Evolutionary conservation across 306 rosid genomes (phyloP), one percentile per base, ranked within the genome.

Genomic region (Datisca glomerata): DNA sequence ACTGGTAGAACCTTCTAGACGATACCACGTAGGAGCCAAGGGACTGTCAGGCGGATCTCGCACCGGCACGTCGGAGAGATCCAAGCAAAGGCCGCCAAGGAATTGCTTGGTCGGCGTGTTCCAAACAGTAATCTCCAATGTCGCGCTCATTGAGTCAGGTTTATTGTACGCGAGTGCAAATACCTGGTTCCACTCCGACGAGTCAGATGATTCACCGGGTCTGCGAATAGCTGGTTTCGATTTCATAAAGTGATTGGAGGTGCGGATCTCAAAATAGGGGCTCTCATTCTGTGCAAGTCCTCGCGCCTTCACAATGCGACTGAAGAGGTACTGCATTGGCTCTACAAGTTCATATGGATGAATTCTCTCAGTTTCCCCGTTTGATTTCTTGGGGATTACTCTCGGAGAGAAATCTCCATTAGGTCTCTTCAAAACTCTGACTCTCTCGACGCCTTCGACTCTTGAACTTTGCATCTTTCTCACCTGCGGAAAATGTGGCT

Each of bases 341-440:
- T 89, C 98, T 6, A 89, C 98, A 18, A 89, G 68, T 60, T 64
- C 86, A 47, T 57, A 73, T 0, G 91, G 97, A 50, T 78, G 98
- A 21, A 72, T 63, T 33, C 84, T 64, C 35, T 83, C 97, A 0
- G 54, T 31, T 11, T 57, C 65, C 3, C 34, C 41, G 5, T 17
- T 8, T 18, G 44, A 39, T 57, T 71, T 79, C 1, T 64, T 63
- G 7, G 70, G 20, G 10, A 89, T 89, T 21, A 68, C 72, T 14
- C 67, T 77, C 0, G 95, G 95, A 6, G 84, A 57, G 63, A 54
- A 84, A 27, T 80, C 98, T 18, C 75, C 63, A 23, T 44, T 69
- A 0, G 93, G 93, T 55, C 66, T 70, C 54, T 68, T 77, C 55
- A 56, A 18, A 25, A 80, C 18, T 64, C 74, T 65, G 35, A 80